Base-by-base conservation (phyloP, 208 protist species). In the Trypanosoma lewisi region DNA sequence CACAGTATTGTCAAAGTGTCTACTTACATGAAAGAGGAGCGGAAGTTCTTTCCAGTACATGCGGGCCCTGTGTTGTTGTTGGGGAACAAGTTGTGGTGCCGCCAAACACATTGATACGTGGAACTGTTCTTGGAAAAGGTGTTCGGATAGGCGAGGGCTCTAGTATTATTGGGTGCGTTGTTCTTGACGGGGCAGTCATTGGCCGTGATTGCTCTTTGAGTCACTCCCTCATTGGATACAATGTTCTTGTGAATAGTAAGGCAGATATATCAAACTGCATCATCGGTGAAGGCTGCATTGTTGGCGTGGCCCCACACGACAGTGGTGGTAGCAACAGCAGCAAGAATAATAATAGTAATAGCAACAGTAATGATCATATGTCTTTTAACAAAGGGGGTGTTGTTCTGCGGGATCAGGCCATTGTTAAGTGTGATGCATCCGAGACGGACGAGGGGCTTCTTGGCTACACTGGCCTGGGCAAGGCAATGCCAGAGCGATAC, bases 111-210 rank as follows among this genome's bases (percentile, higher is more conserved):
- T 64, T 86, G 54, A 63, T 95, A 12, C 63, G 63, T 19, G 82
- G 83, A 41, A 80, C 77, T 19, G 73, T 90, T 37, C 66, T 83
- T 37, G 86, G 83, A 37, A 65, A 75, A 8, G 60, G 77, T 48
- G 83, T 89, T 25, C 52, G 70, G 33, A 65, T 95, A 47, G 83
- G 89, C 25, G 78, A 85, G 14, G 77, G 72, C 25, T 63, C 70
- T 11, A 54, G 49, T 17, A 50, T 95, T 53, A 74, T 74, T 36
- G 77, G 76, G 50, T 88, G 84, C 59, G 86, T 95, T 8, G 34
- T 95, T 17, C 72, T 91, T 59, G 82, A 91, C 30, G 73, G 80
- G 21, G 82, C 77, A 4, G 47, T 56, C 9, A 78, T 95, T 50
- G 85, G 85, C 5, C 49, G 70, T 16, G 53, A 74, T 27, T 91